Percentiles rank a stretch among this genome's conserved stretches.
Conservation (phyloP, 179 eudicot genomes). For the Camellia oleifera region DNA sequence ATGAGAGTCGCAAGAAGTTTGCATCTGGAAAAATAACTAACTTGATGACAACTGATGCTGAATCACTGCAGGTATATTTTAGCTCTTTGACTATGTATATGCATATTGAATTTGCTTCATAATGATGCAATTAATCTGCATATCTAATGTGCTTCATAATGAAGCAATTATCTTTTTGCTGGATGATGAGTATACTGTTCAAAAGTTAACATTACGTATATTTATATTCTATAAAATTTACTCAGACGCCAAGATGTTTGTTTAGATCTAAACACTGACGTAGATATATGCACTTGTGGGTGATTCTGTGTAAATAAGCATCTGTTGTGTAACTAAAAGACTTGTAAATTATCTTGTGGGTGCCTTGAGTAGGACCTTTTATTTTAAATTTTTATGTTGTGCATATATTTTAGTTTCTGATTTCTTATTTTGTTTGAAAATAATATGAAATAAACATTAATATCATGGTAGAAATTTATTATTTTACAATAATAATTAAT, state of each 20-base stretch:
- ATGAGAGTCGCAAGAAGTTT: slow-evolving; percentile 81
- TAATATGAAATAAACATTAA: too few relatives aligned
- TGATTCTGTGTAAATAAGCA: too few relatives aligned
- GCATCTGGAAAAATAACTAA: slow-evolving; percentile 86
- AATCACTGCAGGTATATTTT: slow-evolving; percentile 74
- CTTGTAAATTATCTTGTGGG: background rate
- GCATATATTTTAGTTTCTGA: too few relatives aligned
- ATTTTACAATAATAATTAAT: too few relatives aligned
- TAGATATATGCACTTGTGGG: too few relatives aligned
- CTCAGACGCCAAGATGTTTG: background rate
- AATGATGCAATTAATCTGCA: background rate
- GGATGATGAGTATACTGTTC: background rate
- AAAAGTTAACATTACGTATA: background rate
- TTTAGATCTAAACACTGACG: too few relatives aligned
- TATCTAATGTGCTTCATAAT: background rate
- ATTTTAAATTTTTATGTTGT: too few relatives aligned
- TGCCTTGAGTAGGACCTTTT: background rate
- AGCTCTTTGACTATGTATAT: background rate
- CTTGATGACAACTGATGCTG: slow-evolving; percentile 95
- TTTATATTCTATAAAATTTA: background rate
- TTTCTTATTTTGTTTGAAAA: background rate
- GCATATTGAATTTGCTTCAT: too few relatives aligned
- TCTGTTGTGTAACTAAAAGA: background rate
- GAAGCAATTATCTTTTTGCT: background rate
- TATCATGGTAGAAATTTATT: background rate